Conservation (phyloP, 2,329 filamentous ascomycete genomes). For the Niveomyces coronatus region DNA sequence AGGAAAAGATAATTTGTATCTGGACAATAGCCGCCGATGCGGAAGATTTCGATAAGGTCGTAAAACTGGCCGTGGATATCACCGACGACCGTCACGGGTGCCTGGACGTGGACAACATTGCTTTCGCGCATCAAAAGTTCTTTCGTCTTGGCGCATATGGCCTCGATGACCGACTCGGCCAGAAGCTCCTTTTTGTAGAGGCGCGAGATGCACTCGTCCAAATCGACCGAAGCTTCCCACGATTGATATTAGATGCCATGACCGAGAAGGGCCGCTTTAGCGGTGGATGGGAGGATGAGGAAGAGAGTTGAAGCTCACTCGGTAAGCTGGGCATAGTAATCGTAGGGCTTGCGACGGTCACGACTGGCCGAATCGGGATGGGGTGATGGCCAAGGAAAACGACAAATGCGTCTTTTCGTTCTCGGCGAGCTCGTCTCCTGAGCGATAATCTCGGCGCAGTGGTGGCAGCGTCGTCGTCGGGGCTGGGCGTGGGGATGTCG, state of each 20-base stretch:
- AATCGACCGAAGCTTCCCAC: conserved; percentile 74
- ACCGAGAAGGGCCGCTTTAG: not conserved
- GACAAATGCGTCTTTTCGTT: no score
- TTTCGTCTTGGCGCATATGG: conserved; percentile 98
- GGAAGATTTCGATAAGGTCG: conserved; percentile 98
- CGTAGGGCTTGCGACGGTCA: not conserved
- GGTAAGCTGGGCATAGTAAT: conserved; percentile 46
- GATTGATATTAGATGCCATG: not conserved
- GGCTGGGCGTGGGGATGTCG: conserved; percentile 20
- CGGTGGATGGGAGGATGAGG: conserved; percentile 2
- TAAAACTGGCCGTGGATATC: conserved; percentile 99
- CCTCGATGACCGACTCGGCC: conserved; percentile 95
- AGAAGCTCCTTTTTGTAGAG: conserved; percentile 96
- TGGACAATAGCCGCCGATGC: conserved; percentile 94
- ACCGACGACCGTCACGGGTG: conserved; percentile 92
- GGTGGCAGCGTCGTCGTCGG: conserved; percentile 11
- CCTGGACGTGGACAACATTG: conserved; percentile 95
- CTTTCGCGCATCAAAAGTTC: conserved; percentile 99
- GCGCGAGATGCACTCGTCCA: conserved; percentile 96
- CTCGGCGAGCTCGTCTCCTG: no score
- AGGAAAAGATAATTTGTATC: conserved; percentile 99
- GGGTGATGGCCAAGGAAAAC: conserved; percentile 3
- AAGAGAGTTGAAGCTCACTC: no score
- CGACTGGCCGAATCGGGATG: not conserved
- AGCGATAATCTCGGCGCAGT: not conserved